Evolutionary conservation across 139 green algal genomes (phyloP).

Genomic region (Volvox reticuliferus): DNA sequence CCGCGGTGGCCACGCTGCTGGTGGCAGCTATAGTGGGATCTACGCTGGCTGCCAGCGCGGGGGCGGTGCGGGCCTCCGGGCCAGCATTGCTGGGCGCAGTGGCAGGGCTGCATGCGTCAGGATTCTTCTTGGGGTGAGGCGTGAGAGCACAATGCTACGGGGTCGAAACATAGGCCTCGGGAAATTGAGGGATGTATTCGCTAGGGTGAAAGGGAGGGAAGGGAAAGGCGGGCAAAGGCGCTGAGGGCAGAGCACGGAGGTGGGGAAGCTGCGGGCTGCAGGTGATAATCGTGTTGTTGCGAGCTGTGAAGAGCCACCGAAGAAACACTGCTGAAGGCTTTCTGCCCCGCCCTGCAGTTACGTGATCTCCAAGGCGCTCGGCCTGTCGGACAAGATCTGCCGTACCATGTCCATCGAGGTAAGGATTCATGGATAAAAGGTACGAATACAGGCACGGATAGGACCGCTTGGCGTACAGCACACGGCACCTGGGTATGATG

Average conservation of each 20-base stretch:
- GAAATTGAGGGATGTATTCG: too few species aligned
- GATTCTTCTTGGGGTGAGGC: slow-evolving; percentile 76
- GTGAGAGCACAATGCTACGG: background rate
- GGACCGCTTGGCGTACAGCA: too few species aligned
- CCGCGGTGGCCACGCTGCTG: slow-evolving; percentile 71
- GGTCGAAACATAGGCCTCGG: background rate
- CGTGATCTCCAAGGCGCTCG: slow-evolving; percentile 52
- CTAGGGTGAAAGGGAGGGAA: too few species aligned
- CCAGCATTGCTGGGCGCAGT: slow-evolving; percentile 68
- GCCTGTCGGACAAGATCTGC: slow-evolving; percentile 63
- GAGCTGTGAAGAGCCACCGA: too few species aligned
- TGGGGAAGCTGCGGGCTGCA: too few species aligned
- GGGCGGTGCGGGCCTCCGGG: slow-evolving; percentile 53
- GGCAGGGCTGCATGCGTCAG: slow-evolving; percentile 64
- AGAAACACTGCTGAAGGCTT: background rate
- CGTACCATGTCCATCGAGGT: slow-evolving; percentile 76
- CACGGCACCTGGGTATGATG: too few species aligned
- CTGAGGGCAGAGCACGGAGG: too few species aligned
- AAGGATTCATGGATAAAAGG: background rate
- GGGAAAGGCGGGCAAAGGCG: too few species aligned
- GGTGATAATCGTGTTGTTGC: too few species aligned
- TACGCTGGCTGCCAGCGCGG: slow-evolving; percentile 70
- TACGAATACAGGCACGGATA: too few species aligned
- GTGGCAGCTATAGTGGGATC: slow-evolving; percentile 72
- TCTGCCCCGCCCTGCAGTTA: background rate